Evolutionary conservation across 108 stramenopile genomes (phyloP).

Genomic region (Licmophora abbreviata): DNA sequence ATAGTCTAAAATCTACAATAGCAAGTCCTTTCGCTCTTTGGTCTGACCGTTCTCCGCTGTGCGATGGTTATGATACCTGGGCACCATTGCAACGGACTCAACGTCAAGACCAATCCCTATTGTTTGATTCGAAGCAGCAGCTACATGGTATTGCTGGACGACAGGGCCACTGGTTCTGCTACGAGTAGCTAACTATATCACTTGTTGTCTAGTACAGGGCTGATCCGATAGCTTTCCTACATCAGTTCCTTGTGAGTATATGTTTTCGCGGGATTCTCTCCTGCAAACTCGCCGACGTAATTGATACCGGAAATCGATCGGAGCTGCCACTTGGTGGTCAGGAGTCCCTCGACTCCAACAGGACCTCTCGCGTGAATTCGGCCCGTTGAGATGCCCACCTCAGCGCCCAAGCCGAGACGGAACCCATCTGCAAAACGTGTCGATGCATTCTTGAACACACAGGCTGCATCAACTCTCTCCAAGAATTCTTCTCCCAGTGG

Average conservation of each 20-base stretch:
- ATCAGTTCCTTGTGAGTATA: constrained; percentile 73
- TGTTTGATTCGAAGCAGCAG: no score
- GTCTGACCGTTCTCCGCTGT: no score
- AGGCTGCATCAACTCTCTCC: constrained; percentile 86
- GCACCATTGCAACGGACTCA: no score
- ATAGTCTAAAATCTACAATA: no score
- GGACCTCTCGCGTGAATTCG: constrained; percentile 96
- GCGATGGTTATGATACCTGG: no score
- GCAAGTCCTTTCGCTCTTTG: no score
- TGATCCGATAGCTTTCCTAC: no score
- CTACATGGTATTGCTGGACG: no score
- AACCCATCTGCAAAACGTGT: constrained; percentile 98
- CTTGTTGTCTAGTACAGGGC: no score
- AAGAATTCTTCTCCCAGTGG: constrained; percentile 82
- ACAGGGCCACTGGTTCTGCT: no score
- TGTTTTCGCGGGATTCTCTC: constrained; percentile 38
- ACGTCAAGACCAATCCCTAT: no score
- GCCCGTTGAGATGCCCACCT: constrained; percentile 96
- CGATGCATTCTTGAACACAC: constrained; percentile 98
- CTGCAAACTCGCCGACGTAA: constrained; percentile 45
- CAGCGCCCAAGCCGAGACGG: constrained; percentile 96
- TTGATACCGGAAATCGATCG: constrained; percentile 41
- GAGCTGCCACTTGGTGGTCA: constrained; percentile 95
- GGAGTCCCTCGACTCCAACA: constrained; percentile 95
- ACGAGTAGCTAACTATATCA: no score